Evolutionary conservation across 139 green algal genomes (phyloP).

Genomic region (Chlorella vulgaris): DNA sequence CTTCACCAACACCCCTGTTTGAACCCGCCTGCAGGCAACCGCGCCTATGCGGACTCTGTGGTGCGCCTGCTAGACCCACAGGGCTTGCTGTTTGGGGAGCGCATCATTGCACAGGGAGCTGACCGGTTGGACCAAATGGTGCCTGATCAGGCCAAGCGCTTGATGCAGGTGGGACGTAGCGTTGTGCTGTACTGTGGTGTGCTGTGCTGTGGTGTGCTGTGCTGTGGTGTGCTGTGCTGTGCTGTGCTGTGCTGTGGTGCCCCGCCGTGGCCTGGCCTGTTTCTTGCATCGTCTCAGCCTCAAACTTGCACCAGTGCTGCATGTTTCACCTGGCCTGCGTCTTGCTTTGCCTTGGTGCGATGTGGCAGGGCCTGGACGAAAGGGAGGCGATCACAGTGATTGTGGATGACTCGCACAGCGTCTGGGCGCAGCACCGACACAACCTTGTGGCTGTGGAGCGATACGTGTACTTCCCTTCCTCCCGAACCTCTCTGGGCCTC

Average conservation of each 20-base stretch:
- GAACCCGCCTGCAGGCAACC: constrained; percentile 54
- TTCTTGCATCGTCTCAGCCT: no score
- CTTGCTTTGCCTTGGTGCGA: no score
- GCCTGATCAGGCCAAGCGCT: constrained; percentile 27
- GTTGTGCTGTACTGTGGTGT: no score
- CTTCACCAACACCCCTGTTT: neutral
- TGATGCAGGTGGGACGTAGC: constrained; percentile 29
- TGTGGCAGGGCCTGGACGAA: constrained; percentile 27
- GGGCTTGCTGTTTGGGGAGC: constrained; percentile 67
- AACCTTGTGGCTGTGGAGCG: constrained; percentile 88
- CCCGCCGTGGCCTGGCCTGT: neutral
- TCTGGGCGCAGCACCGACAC: constrained; percentile 81
- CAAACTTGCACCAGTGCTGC: no score
- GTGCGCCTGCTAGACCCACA: constrained; percentile 80
- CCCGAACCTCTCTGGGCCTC: constrained; percentile 30
- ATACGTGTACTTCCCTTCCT: constrained; percentile 91
- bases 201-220: no score
- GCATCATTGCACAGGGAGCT: constrained; percentile 67
- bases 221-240: no score
- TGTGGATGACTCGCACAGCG: constrained; percentile 88
- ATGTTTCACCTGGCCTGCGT: no score
- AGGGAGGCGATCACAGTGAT: constrained; percentile 73
- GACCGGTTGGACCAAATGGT: constrained; percentile 34
- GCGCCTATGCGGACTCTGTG: constrained; percentile 84
- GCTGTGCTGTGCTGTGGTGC: no score